Evolutionary conservation across 2,329 filamentous ascomycete species (phyloP).

Genomic region (Hypoxylon sp.): DNA sequence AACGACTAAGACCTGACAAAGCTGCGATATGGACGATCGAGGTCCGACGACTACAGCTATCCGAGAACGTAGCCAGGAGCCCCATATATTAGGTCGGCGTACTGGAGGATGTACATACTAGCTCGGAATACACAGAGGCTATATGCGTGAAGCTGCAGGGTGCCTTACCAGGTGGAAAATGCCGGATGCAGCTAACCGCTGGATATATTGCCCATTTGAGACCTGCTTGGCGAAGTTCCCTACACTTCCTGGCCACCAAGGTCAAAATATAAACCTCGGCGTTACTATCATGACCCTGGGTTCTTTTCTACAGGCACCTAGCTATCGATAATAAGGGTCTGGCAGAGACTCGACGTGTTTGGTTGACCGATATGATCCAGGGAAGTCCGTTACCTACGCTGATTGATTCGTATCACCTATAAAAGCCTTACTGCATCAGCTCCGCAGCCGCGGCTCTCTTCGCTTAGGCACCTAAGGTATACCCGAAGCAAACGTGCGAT

Average conservation of each 20-base stretch:
- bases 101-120: conserved; percentile 14
- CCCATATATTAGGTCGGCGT: conserved; percentile 1
- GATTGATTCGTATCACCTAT: conserved; percentile 14
- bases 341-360: not conserved
- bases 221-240: conserved; percentile 8
- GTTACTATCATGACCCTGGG: not conserved
- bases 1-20: conserved; percentile 7
- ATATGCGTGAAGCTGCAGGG: conserved; percentile 44
- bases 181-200: conserved; percentile 40
- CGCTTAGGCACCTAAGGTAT: not conserved
- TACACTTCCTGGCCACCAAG: not conserved
- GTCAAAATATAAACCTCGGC: not conserved
- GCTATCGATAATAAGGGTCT: not conserved
- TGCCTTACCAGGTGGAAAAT: conserved; percentile 40
- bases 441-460: conserved; percentile 13
- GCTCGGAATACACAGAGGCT: conserved; percentile 39
- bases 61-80: conserved; percentile 16
- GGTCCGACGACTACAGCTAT: not conserved
- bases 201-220: conserved; percentile 22
- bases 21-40: not conserved
- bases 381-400: not conserved
- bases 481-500: conserved; percentile 12
- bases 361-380: not conserved
- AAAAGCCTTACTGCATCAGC: conserved; percentile 35
- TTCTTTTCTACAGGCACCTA: not conserved